phyloP scores from a whole-genome alignment of 805 yeast genomes.

The Sugiyamaella valdiviana region DNA sequence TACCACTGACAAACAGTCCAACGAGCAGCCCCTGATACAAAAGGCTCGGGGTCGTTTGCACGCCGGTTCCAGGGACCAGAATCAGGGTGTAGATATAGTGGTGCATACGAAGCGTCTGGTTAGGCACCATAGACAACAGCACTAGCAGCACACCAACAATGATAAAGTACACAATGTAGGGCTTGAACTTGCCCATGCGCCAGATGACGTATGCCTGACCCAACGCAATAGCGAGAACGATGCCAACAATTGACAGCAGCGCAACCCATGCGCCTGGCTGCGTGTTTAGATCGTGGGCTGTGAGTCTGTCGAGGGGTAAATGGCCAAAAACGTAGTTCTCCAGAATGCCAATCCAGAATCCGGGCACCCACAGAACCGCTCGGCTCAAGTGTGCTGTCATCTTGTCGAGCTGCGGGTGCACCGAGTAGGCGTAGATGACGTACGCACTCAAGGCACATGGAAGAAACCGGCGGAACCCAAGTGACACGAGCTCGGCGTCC shows the following conservation, averaged over 20 bases:
- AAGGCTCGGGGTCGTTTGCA: constrained; percentile 36
- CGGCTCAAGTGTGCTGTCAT: constrained; percentile 31
- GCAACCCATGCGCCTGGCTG: constrained; percentile 76
- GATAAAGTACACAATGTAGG: constrained; percentile 51
- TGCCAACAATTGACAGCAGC: constrained; percentile 43
- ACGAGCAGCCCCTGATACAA: constrained; percentile 77
- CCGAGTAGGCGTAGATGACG: constrained; percentile 49
- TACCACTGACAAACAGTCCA: constrained; percentile 78
- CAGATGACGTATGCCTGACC: constrained; percentile 76
- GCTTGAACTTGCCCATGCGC: constrained; percentile 53
- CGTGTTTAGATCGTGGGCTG: constrained; percentile 58
- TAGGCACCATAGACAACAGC: constrained; percentile 41
- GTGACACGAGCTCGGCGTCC: constrained; percentile 56
- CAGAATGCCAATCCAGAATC: constrained; percentile 77
- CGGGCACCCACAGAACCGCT: constrained; percentile 62
- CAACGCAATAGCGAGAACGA: constrained; percentile 49
- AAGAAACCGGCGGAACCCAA: constrained; percentile 65
- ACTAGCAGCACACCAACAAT: constrained; percentile 28
- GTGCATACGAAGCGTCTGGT: constrained; percentile 8
- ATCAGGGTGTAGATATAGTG: constrained; percentile 61
- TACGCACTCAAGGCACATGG: constrained; percentile 69
- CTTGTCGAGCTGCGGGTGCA: constrained; percentile 21
- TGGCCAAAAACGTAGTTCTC: constrained; percentile 86
- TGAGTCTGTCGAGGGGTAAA: constrained; percentile 80
- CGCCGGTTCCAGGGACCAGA: constrained; percentile 79